Evolutionary conservation across 2,329 filamentous ascomycete genomes (phyloP), one percentile per base, ranked within the genome.

Genomic region (Escovopsis sp.): DNA sequence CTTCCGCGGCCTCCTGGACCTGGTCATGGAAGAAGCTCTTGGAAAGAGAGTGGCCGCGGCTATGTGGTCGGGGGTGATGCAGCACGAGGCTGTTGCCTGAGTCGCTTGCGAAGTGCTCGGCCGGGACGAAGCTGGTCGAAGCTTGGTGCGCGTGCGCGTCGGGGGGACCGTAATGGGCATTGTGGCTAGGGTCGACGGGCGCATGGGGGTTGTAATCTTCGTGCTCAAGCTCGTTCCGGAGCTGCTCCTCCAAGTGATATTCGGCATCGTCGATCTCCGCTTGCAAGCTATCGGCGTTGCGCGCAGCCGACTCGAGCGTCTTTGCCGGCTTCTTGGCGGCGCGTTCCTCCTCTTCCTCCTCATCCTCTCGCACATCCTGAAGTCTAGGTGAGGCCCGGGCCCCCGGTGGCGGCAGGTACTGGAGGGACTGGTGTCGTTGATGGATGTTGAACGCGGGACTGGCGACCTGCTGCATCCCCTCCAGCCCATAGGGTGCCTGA

Each of bases 221-320:
- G 45, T 86, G 79, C 40, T 87, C 79, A 33, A 88, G 64, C 48
- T 88, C 79, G 36, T 79, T 76, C 35, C 83, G 76, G 41, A 87
- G 75, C 41, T 83, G 76, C 51, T 86, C 76, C 51, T 87, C 82
- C 41, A 90, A 57, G 47, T 88, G 83, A 49, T 90, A 88, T 48
- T 93, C 83, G 4, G 82, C 79, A 49, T 87, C 81, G 34, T 90
- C 79, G 37, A 92, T 79, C 45, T 90, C 85, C 41, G 78, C 79
- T 52, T 94, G 85, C 17, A 93, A 66, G 45, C 86, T 86, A 46
- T 87, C 80, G 32, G 60, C 56, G 35, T 66, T 59, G 31, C 61
- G 61, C 32, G 57, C 56, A 10, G 46, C 37, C 21, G 21, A 5
- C 45, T 76, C 68, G 0, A 70, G 65, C 0, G 66, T 70, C 47